These are phyloP conservation scores for Tagetes patula DNA, from an alignment of 129 eudicot genomes.

Conservation along the genomic window DNA sequence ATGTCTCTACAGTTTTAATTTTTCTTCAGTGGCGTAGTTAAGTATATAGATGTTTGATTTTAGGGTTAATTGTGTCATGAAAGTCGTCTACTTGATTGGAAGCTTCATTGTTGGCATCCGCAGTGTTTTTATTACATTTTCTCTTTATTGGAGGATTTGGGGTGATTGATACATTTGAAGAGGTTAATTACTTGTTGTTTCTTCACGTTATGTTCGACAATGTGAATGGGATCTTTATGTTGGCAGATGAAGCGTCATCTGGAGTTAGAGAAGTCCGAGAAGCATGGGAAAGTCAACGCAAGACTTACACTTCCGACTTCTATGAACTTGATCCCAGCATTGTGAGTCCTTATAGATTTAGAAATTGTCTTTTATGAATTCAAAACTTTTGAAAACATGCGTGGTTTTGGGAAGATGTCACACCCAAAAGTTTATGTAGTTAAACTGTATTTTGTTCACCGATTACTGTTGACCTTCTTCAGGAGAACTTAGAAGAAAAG, in stretches of 20 bases:
- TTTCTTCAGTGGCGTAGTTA: not conserved
- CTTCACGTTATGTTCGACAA: not conserved
- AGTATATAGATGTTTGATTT: not conserved
- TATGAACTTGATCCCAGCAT: slow-evolving; percentile 77
- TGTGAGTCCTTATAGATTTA: slow-evolving; percentile 42
- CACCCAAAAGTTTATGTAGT: not conserved
- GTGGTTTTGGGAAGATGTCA: slow-evolving; percentile 2
- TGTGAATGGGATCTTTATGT: slow-evolving; percentile 10
- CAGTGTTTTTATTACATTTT: not conserved
- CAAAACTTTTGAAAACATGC: not conserved
- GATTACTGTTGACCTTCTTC: slow-evolving; percentile 26
- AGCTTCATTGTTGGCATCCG: slow-evolving; percentile 4
- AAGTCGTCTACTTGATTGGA: not conserved
- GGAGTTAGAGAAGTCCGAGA: slow-evolving; percentile 71
- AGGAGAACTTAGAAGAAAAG: slow-evolving; percentile 64
- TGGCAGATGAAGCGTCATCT: slow-evolving; percentile 67
- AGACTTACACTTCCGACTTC: slow-evolving; percentile 79
- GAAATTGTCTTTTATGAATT: not conserved
- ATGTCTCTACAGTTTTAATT: not conserved
- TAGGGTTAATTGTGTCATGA: slow-evolving; percentile 2
- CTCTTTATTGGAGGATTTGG: not conserved
- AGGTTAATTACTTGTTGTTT: not conserved
- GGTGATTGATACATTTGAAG: not conserved
- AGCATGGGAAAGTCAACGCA: slow-evolving; percentile 91
- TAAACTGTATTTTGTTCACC: slow-evolving; percentile 6